These are phyloP conservation scores for Letharia lupina DNA, from an alignment of 495 filamentous ascomycete species.

Conservation along the genomic window DNA sequence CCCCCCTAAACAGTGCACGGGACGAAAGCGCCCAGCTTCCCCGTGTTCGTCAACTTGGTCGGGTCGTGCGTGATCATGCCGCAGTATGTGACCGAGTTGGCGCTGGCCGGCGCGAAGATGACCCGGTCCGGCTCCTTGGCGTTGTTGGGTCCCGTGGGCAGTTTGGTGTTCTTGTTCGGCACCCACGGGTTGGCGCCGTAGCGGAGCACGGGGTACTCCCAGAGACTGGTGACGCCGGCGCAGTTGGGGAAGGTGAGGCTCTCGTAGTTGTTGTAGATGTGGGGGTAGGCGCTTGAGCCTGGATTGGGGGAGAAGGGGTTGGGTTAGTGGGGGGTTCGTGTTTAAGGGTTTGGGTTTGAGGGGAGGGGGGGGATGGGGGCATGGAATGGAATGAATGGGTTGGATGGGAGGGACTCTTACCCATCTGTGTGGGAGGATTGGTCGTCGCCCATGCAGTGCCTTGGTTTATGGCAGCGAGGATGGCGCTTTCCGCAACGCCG, in stretches of 20 bases:
- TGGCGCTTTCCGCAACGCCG: neutral
- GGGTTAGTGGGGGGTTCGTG: too few relatives aligned
- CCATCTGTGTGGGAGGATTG: neutral
- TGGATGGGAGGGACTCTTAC: neutral
- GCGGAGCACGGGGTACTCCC: neutral
- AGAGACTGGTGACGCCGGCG: neutral
- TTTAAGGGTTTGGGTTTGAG: too few relatives aligned
- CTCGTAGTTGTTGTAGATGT: constrained; percentile 1
- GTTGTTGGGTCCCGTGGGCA: neutral
- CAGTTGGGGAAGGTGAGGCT: neutral
- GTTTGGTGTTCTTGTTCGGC: neutral
- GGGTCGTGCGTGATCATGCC: neutral
- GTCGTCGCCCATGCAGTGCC: neutral
- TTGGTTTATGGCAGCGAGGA: neutral
- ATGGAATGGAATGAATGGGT: neutral
- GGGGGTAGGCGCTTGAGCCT: neutral
- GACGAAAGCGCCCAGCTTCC: neutral
- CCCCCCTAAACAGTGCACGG: neutral
- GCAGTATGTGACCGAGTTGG: neutral
- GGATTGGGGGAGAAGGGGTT: too few relatives aligned
- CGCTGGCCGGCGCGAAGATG: neutral
- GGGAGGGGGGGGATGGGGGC: too few relatives aligned
- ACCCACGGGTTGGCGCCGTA: neutral
- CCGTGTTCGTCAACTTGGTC: neutral
- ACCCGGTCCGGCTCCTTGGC: neutral